Percentiles rank a stretch among this genome's conserved stretches.
Conservation (phyloP, 106 monocot genomes). For the Xerophyta viscosa region DNA sequence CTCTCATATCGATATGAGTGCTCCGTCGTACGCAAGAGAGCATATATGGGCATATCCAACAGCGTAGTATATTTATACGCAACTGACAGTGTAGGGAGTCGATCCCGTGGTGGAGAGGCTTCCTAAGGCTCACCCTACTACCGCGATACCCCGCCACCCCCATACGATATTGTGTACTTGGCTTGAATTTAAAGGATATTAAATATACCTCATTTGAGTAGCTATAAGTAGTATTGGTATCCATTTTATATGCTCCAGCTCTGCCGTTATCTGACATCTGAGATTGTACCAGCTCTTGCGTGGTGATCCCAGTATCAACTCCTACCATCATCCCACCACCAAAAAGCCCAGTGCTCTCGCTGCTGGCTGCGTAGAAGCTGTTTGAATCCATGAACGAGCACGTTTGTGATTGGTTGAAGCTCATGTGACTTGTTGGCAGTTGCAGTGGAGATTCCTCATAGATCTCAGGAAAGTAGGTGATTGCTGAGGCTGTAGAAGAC, state of each 20-base stretch:
- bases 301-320: background rate
- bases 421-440: slow-evolving; percentile 21
- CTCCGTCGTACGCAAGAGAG: too few species aligned
- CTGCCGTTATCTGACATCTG: slow-evolving; percentile 11
- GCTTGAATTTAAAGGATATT: too few species aligned
- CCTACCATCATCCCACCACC: slow-evolving; percentile 2
- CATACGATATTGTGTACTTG: background rate
- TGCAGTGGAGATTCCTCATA: slow-evolving; percentile 16
- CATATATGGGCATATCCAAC: too few species aligned
- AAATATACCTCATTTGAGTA: background rate
- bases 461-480: slow-evolving; percentile 12
- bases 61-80: too few species aligned
- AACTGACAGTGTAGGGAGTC: too few species aligned
- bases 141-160: too few species aligned
- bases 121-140: too few species aligned
- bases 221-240: background rate
- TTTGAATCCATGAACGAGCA: slow-evolving; percentile 22
- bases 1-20: too few species aligned
- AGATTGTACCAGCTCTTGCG: slow-evolving; percentile 13
- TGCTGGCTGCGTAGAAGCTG: slow-evolving; percentile 2
- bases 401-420: slow-evolving; percentile 17
- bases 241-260: slow-evolving; percentile 12
- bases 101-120: too few species aligned
- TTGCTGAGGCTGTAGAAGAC: background rate
- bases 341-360: slow-evolving; percentile 10